phyloP scores from a whole-genome alignment of 2,329 filamentous ascomycete genomes.

The Mycosphaerella arachidis region DNA sequence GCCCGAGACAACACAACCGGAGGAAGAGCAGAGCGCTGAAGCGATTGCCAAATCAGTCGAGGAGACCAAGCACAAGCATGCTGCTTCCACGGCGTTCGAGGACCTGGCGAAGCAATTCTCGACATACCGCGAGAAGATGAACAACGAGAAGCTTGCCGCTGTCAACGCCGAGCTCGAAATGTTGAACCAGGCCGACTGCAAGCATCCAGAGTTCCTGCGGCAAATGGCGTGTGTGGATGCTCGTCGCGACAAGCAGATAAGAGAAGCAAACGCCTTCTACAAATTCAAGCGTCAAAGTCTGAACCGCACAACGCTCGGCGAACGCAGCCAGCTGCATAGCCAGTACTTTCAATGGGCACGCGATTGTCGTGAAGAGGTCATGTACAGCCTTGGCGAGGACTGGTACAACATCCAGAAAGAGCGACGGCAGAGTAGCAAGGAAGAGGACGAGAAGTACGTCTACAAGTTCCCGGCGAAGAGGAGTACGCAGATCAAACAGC shows the following conservation, averaged over 20 bases:
- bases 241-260: constrained; percentile 73
- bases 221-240: constrained; percentile 85
- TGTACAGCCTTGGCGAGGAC: constrained; percentile 78
- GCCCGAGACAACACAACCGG: constrained; percentile 9
- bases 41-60: constrained; percentile 47
- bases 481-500: constrained; percentile 74
- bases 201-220: constrained; percentile 85
- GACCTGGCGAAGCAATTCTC: constrained; percentile 85
- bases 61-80: constrained; percentile 42
- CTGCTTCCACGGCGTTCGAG: constrained; percentile 45
- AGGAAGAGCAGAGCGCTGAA: constrained; percentile 27
- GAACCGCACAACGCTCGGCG: constrained; percentile 69
- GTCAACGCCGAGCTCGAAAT: constrained; percentile 65
- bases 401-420: constrained; percentile 93
- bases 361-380: constrained; percentile 72
- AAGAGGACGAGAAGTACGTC: constrained; percentile 74
- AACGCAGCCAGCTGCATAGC: constrained; percentile 78
- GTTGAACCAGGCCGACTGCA: constrained; percentile 55
- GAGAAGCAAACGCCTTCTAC: constrained; percentile 68
- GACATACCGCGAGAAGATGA: constrained; percentile 78
- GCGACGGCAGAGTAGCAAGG: constrained; percentile 71
- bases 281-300: constrained; percentile 70
- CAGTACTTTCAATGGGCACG: constrained; percentile 86
- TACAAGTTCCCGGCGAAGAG: constrained; percentile 74
- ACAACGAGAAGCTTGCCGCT: constrained; percentile 80